Conservation (phyloP, 768 basidiomycete species). For the Naematelia aurantialba region DNA sequence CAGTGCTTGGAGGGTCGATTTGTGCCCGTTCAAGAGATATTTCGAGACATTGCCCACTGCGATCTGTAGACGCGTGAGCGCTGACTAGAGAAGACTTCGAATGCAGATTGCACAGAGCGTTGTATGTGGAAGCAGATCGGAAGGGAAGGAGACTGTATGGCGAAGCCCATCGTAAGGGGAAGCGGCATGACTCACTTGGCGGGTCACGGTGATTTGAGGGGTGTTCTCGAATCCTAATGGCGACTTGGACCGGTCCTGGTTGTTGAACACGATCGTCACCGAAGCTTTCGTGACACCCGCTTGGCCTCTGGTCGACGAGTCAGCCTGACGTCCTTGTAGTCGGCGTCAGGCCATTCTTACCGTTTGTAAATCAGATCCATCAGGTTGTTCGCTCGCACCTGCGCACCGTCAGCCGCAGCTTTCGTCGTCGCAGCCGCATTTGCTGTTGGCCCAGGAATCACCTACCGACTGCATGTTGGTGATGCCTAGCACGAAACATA, state of each 20-base stretch:
- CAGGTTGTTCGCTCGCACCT: conserved; percentile 64
- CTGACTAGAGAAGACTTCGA: neutral
- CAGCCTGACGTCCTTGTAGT: neutral
- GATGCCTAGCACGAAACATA: conserved; percentile 96
- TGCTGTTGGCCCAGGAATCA: neutral
- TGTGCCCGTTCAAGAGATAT: conserved; percentile 94
- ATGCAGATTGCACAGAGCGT: neutral
- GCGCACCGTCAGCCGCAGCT: neutral
- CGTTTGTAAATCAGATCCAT: conserved; percentile 99
- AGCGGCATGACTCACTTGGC: conserved; percentile 64
- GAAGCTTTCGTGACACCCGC: conserved; percentile 95
- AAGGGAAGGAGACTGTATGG: no score
- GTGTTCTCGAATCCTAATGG: conserved; percentile 75
- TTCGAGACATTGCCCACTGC: conserved; percentile 89
- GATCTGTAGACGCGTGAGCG: conserved; percentile 58
- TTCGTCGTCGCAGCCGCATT: neutral
- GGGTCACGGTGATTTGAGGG: conserved; percentile 91
- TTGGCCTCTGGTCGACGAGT: conserved; percentile 59
- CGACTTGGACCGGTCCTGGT: conserved; percentile 78
- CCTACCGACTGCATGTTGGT: conserved; percentile 90
- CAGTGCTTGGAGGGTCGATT: conserved; percentile 73
- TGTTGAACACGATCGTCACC: conserved; percentile 98
- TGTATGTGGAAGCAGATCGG: neutral
- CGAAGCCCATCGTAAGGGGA: neutral
- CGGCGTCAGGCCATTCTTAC: conserved; percentile 18